Base-by-base conservation (phyloP, 2,329 filamentous ascomycete species). In the Diaporthe humulicola region DNA sequence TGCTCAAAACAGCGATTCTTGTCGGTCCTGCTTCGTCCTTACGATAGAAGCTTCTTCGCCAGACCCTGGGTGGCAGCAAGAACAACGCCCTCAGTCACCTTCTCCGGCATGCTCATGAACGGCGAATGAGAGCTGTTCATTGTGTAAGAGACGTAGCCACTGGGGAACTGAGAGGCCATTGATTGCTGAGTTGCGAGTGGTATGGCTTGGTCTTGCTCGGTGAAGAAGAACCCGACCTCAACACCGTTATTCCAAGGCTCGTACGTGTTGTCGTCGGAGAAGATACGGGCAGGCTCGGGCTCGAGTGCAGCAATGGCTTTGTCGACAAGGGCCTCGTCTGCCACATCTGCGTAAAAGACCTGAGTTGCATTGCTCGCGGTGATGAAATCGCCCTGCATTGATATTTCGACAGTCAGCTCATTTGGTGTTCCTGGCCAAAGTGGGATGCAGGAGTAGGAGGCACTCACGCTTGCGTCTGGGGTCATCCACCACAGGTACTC, bases 281-380 rank as follows among this genome's bases (percentile, higher is more conserved):
- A 67, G 19, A 64, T 60, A 15, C 61, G 69, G 17, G 70, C 69
- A 22, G 75, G 73, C 45, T 74, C 73, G 30, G 61, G 40, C 61
- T 64, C 17, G 58, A 73, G 64, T 40, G 50, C 58, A 36, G 58
- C 58, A n/a, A 67, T 28, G 38, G 74, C 75, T 38, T 74, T 45
- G 2, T 56, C 58, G 17, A 73, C 58, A 30, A 60, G 45, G 19
- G 64, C 48, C 38, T 64, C 22, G 61, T 66, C 36, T 2, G 54
- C 50, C 14, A 76, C 60, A 33, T 76, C 75, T 12, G 64, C 60
- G 48, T 76, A 76, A n/a, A 76, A 74, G 30, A 76, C 45, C 30
- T 74, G 19, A 4, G 8, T 48, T 33, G 54, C 67, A 50, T 71
- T 71, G 54, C 28, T n/a, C 9, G 73, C 42, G 38, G 58, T 70